These are phyloP conservation scores for Trichothecium sympodiale DNA, from an alignment of 2,329 filamentous ascomycete species.

Conservation along the genomic window DNA sequence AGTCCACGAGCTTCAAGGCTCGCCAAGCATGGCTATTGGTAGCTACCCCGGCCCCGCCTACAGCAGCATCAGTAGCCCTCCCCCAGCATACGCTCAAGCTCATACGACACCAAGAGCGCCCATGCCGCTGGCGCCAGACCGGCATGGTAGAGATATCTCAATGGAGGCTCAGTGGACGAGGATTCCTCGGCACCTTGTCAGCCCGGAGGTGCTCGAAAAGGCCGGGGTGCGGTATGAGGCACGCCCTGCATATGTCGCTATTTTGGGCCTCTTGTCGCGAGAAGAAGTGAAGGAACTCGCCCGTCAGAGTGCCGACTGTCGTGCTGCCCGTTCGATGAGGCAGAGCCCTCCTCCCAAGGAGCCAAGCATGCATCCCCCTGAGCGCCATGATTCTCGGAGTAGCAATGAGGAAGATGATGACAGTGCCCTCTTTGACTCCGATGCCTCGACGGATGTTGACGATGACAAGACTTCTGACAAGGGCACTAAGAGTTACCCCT, in stretches of 20 bases:
- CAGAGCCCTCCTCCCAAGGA: slow-evolving; percentile 6
- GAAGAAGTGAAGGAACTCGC: slow-evolving; percentile 43
- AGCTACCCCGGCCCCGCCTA: slow-evolving; percentile 23
- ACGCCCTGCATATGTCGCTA: slow-evolving; percentile 45
- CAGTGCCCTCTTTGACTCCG: slow-evolving; percentile 17
- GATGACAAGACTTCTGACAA: slow-evolving; percentile 20
- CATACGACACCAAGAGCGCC: slow-evolving; percentile 14
- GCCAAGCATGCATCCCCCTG: slow-evolving; percentile 5
- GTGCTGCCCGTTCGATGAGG: slow-evolving; percentile 23
- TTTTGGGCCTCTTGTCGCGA: slow-evolving; percentile 42
- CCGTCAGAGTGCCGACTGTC: slow-evolving; percentile 33
- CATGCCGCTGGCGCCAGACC: slow-evolving; percentile 40
- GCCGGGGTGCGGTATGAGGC: slow-evolving; percentile 48
- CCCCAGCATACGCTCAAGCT: slow-evolving; percentile 22
- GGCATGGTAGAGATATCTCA: slow-evolving; percentile 43
- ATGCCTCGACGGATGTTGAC: slow-evolving; percentile 19
- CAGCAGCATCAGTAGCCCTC: slow-evolving; percentile 9
- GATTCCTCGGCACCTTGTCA: slow-evolving; percentile 40
- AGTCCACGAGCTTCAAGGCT: slow-evolving; percentile 19
- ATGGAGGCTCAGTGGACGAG: slow-evolving; percentile 47
- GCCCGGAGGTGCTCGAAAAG: slow-evolving; percentile 40
- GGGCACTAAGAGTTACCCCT: slow-evolving; percentile 20
- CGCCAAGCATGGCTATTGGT: slow-evolving; percentile 17
- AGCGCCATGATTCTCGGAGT: slow-evolving; percentile 20
- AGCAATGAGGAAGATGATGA: slow-evolving; percentile 20